These are phyloP conservation scores for Cydonia oblonga DNA, from an alignment of 331 rosid species.

Conservation along the genomic window DNA sequence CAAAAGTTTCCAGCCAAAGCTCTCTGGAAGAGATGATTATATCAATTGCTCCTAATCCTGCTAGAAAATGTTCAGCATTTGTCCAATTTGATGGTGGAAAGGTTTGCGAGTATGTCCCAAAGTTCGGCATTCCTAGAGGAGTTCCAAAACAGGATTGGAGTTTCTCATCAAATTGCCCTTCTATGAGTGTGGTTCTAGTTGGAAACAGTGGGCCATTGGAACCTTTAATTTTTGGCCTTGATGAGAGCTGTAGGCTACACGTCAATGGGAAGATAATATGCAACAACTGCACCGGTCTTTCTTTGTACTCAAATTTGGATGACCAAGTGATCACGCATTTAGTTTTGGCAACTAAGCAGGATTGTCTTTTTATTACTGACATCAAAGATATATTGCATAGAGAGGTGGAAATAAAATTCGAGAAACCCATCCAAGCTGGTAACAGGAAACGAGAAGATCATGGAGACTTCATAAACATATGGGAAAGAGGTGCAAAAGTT, in stretches of 20 bases:
- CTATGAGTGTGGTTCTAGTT: constrained; percentile 62
- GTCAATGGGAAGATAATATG: constrained; percentile 51
- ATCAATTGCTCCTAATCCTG: constrained; percentile 52
- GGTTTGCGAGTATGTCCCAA: constrained; percentile 45
- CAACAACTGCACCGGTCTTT: constrained; percentile 79
- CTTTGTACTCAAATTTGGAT: constrained; percentile 74
- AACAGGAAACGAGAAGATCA: constrained; percentile 46
- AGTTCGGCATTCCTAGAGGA: constrained; percentile 34
- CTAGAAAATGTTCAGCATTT: constrained; percentile 43
- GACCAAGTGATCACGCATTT: constrained; percentile 70
- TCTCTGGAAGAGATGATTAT: constrained; percentile 52
- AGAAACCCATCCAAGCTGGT: constrained; percentile 32
- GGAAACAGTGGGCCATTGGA: constrained; percentile 38
- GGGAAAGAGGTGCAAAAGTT: constrained; percentile 95
- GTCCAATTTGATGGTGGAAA: constrained; percentile 68
- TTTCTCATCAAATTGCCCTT: constrained; percentile 63
- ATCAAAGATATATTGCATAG: constrained; percentile 45
- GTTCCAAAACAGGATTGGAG: constrained; percentile 43
- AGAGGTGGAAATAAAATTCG: constrained; percentile 45
- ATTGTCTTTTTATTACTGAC: constrained; percentile 74
- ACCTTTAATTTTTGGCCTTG: constrained; percentile 64
- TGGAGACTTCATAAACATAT: constrained; percentile 49
- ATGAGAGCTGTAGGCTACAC: constrained; percentile 75
- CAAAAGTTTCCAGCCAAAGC: constrained; percentile 40
- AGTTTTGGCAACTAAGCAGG: constrained; percentile 70